A percentile compares a stretch with the other conserved stretches of the same genome.
Evolutionary conservation across 495 filamentous ascomycete species (phyloP).

Genomic region (Penicillium silybi): DNA sequence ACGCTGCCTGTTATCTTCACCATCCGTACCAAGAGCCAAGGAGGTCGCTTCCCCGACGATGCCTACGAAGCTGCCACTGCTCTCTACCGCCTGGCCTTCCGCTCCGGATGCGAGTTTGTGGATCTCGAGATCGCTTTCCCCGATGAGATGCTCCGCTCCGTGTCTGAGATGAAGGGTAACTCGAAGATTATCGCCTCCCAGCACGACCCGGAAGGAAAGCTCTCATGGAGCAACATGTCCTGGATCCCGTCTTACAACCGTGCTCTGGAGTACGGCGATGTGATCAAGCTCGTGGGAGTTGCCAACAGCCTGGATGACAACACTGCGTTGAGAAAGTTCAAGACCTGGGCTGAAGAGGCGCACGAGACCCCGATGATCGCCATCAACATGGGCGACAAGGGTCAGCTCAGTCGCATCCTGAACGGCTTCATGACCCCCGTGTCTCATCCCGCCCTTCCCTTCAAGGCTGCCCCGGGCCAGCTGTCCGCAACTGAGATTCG

Average conservation of each 20-base stretch:
- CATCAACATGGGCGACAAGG: conserved; percentile 89
- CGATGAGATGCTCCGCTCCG: conserved; percentile 60
- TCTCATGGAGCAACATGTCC: conserved; percentile 84
- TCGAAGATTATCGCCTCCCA: conserved; percentile 91
- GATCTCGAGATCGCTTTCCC: conserved; percentile 92
- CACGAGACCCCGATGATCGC: conserved; percentile 83
- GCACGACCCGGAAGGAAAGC: conserved; percentile 74
- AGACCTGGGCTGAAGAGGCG: conserved; percentile 62
- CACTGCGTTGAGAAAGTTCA: conserved; percentile 78
- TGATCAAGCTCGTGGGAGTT: conserved; percentile 91
- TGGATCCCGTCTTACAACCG: conserved; percentile 87
- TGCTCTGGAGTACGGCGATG: conserved; percentile 79
- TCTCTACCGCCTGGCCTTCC: conserved; percentile 74
- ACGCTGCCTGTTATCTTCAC: conserved; percentile 92
- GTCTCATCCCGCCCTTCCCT: conserved; percentile 80
- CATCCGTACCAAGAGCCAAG: conserved; percentile 78
- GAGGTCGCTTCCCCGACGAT: conserved; percentile 81
- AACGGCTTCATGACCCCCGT: conserved; percentile 96
- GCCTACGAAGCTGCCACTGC: conserved; percentile 62
- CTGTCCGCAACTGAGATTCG: conserved; percentile 89
- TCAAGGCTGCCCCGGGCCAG: conserved; percentile 93
- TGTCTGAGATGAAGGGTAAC: conserved; percentile 64
- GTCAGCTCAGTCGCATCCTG: conserved; percentile 84
- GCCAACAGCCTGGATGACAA: conserved; percentile 80
- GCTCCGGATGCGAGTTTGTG: conserved; percentile 84